Evolutionary conservation across 257 asterid species (phyloP).

Genomic region (Gynochthodes officinalis): DNA sequence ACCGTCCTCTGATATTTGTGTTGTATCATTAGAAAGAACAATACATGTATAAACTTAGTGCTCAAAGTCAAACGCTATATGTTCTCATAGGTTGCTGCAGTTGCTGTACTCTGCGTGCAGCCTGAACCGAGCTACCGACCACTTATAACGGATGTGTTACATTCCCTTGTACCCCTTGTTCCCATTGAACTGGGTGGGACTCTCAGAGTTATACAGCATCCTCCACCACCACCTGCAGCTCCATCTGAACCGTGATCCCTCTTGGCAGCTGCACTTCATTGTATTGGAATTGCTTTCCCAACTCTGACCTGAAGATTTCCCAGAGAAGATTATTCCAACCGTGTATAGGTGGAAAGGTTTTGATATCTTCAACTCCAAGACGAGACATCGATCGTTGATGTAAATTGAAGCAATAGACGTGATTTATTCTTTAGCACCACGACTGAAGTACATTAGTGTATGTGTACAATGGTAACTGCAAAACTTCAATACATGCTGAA

Average conservation of each 20-base stretch:
- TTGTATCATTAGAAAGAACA: background rate
- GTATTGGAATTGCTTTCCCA: background rate
- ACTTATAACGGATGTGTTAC: slow-evolving; percentile 66
- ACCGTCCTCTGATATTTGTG: background rate
- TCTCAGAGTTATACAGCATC: slow-evolving; percentile 31
- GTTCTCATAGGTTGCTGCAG: slow-evolving; percentile 65
- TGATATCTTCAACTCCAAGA: background rate
- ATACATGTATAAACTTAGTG: background rate
- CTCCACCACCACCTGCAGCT: slow-evolving; percentile 4
- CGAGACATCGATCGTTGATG: background rate
- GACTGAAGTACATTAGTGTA: slow-evolving; percentile 3
- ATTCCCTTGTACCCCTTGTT: slow-evolving; percentile 76
- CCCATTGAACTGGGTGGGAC: slow-evolving; percentile 71
- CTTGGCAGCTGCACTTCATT: background rate
- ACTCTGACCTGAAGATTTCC: background rate
- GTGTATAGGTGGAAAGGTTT: background rate
- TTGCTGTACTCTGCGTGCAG: slow-evolving; percentile 75
- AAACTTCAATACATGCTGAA: background rate
- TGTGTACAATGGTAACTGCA: background rate
- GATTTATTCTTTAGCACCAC: slow-evolving; percentile 13
- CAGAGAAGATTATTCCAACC: background rate
- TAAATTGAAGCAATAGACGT: slow-evolving; percentile 10
- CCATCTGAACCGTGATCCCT: background rate
- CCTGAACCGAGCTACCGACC: slow-evolving; percentile 86
- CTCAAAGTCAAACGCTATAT: background rate